Conservation (phyloP, 148 eudicot species). For the Amaranthus palmeri region DNA sequence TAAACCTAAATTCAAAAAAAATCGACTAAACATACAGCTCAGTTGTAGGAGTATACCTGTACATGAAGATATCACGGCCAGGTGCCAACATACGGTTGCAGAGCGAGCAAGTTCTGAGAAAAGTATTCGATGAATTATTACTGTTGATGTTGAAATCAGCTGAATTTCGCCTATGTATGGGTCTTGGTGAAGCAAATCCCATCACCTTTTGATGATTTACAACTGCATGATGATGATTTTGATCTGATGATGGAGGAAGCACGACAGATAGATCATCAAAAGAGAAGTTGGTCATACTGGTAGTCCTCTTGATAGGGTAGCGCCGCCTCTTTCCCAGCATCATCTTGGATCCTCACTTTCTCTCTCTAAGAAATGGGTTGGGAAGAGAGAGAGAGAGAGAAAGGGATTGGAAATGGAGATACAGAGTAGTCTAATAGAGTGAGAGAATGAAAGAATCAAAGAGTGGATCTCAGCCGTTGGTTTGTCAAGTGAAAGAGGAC, state of each 20-base stretch:
- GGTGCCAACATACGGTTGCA: slow-evolving; percentile 50
- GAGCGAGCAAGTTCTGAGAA: slow-evolving; percentile 49
- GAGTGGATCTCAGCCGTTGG: not conserved
- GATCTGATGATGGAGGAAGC: not conserved
- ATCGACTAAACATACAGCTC: not conserved
- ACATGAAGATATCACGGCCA: slow-evolving; percentile 74
- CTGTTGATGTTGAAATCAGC: slow-evolving; percentile 29
- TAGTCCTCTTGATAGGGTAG: slow-evolving; percentile 62
- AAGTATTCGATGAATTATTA: slow-evolving; percentile 22
- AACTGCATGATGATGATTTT: not conserved
- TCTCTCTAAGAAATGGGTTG: slow-evolving; percentile 1
- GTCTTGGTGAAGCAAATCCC: not conserved
- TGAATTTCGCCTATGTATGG: slow-evolving; percentile 35
- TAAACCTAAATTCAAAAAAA: not conserved
- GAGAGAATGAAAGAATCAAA: not conserved
- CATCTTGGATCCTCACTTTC: slow-evolving; percentile 21
- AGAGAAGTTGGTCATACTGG: slow-evolving; percentile 76
- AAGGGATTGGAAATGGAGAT: not conserved
- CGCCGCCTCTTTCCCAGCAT: slow-evolving; percentile 53
- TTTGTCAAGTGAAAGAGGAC: no score
- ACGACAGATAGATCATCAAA: slow-evolving; percentile 34
- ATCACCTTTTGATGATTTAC: not conserved
- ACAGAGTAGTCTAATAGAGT: not conserved
- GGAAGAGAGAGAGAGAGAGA: not conserved
- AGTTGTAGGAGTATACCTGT: slow-evolving; percentile 31